A percentile compares a stretch with the other conserved stretches of the same genome.
Conservation (phyloP, 2,329 filamentous ascomycete species). For the Chaetomium strumarium region DNA sequence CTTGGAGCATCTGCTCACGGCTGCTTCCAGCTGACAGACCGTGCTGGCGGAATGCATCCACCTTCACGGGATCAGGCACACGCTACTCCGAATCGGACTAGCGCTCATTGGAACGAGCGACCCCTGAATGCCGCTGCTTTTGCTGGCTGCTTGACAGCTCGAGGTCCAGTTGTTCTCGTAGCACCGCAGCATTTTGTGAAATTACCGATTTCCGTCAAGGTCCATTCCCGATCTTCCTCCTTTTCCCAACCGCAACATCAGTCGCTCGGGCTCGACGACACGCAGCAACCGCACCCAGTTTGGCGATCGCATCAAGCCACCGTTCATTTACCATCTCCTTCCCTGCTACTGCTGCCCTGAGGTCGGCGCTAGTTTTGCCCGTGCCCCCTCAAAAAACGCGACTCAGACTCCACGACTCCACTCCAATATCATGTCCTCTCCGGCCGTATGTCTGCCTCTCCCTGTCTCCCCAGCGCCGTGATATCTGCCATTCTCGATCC, state of each 20-base stretch:
- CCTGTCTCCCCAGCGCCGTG: conserved; percentile 14
- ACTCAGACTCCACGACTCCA: conserved; percentile 18
- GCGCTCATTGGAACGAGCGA: conserved; percentile 14
- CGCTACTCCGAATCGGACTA: conserved; percentile 12
- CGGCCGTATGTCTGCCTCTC: conserved; percentile 30
- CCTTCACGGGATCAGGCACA: conserved; percentile 4
- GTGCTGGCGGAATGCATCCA: too few species aligned
- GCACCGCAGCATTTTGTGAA: conserved; percentile 36
- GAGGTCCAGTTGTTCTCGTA: conserved; percentile 18
- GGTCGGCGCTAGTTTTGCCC: conserved; percentile 22
- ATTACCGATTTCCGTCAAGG: conserved; percentile 31
- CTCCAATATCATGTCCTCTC: conserved; percentile 27
- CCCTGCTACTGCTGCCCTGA: conserved; percentile 12
- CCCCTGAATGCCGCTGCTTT: conserved; percentile 23
- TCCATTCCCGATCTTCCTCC: conserved; percentile 23
- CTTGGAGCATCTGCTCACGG: not conserved
- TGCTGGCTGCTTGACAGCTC: conserved; percentile 9
- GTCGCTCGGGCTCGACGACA: conserved; percentile 21
- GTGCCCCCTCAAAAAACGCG: conserved; percentile 18
- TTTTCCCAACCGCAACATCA: conserved; percentile 23
- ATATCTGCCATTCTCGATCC: conserved; percentile 10
- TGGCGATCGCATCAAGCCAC: conserved; percentile 21
- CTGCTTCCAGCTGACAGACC: conserved; percentile 1
- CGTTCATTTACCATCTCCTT: conserved; percentile 18
- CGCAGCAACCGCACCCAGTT: conserved; percentile 18